Evolutionary conservation across 345 rosid species (phyloP).

Genomic region (Bruguiera sexangula): DNA sequence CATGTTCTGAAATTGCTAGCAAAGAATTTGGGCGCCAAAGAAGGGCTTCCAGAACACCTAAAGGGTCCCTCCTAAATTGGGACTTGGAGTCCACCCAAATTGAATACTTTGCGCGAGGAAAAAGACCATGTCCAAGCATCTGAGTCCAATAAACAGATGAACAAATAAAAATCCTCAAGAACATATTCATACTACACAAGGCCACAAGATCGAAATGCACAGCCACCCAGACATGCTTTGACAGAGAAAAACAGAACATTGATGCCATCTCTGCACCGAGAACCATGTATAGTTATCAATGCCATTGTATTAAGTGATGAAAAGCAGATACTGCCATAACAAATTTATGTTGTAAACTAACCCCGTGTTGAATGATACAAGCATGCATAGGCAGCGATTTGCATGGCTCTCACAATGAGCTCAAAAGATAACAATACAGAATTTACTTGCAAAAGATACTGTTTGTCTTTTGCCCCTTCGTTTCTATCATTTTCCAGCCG

Average conservation of each 20-base stretch:
- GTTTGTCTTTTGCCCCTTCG: too few relatives aligned
- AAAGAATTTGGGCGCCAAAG: constrained; percentile 85
- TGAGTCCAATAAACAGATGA: constrained; percentile 25
- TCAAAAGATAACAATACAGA: too few relatives aligned
- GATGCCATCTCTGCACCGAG: not conserved
- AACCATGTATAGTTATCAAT: not conserved
- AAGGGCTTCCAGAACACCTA: constrained; percentile 83
- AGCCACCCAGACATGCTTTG: not conserved
- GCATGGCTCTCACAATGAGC: too few relatives aligned
- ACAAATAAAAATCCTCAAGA: constrained; percentile 9
- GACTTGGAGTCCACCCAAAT: constrained; percentile 98
- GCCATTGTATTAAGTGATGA: too few relatives aligned
- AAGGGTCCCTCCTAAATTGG: constrained; percentile 91
- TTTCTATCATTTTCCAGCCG: too few relatives aligned
- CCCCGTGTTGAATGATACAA: too few relatives aligned
- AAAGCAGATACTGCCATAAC: too few relatives aligned
- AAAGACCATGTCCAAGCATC: constrained; percentile 94
- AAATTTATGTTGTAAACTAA: too few relatives aligned
- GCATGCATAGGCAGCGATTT: too few relatives aligned
- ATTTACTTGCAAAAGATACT: too few relatives aligned
- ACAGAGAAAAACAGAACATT: not conserved
- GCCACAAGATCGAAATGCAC: constrained; percentile 4
- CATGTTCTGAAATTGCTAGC: constrained; percentile 87
- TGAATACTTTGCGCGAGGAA: constrained; percentile 73
- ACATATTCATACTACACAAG: too few relatives aligned